Evolutionary conservation across 2,329 filamentous ascomycete species (phyloP), one percentile per base, ranked within the genome.

Genomic region (Hypoxylon sp.): DNA sequence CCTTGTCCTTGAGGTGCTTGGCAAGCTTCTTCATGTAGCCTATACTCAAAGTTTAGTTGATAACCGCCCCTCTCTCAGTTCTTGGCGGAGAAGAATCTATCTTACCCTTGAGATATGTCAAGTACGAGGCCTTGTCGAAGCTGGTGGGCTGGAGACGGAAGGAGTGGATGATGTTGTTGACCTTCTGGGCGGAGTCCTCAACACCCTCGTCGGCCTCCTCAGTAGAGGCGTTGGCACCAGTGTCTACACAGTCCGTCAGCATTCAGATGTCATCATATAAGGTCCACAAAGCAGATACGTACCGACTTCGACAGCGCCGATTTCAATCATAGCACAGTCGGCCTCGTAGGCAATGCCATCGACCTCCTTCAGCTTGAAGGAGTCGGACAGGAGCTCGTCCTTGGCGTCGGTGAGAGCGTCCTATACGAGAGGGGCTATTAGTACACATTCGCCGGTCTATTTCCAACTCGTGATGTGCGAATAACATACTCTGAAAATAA

Each of bases 311-410:
- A 95, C 89, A 72, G 82, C 88, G 72, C 90, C 93, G 82, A 94
- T 86, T 67, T 88, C 89, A 84, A 98, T 94, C 90, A 95, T 97
- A 80, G 87, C 86, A 84, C 94, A 97, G 85, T 99, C 91, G 79
- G 91, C 91, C 86, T 98, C 95, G 85, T 92, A 98, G 77, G 92
- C 90, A 75, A 92, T 85, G 74, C 89, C 90, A 81, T 94, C 92
- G 71, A 95, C 80, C 81, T 91, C 86, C 85, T 93, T 93, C 80
- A 97, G 82, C 75, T 94, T 86, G 86, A 91, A 98, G 75, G 92
- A 96, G 85, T 98, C 95, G 79, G 96, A 97, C 90, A 98, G 90
- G 82, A 99, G 88, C 91, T 99, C 96, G 85, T 98, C 95, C 71
- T 75, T 73, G 63, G 60, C 63, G 74, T 85, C 93, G 82, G 89